phyloP scores from a whole-genome alignment of 2,329 filamentous ascomycete genomes.

The Onygenales sp. region DNA sequence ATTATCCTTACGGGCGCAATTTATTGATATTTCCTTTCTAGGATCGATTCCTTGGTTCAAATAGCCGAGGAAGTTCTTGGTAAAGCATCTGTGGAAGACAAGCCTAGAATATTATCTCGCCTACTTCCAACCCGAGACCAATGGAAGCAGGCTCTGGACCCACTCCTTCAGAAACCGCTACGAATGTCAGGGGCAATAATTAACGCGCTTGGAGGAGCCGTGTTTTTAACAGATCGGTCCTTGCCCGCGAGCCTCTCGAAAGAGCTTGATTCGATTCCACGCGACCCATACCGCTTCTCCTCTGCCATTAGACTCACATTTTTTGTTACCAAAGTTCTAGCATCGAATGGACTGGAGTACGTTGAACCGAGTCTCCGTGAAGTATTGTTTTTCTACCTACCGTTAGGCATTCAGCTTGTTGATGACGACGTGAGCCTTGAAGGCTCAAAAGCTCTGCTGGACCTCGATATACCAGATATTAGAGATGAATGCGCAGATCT shows the following conservation, averaged over 20 bases:
- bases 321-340: conserved; percentile 55
- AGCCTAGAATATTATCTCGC: conserved; percentile 23
- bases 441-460: conserved; percentile 46
- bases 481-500: conserved; percentile 45
- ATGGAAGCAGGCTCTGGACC: conserved; percentile 57
- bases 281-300: conserved; percentile 62
- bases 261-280: conserved; percentile 28
- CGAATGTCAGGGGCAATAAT: conserved; percentile 60
- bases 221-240: conserved; percentile 48
- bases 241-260: conserved; percentile 17
- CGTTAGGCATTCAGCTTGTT: conserved; percentile 46
- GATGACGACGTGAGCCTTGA: conserved; percentile 52
- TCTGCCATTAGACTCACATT: conserved; percentile 65
- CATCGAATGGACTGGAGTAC: conserved; percentile 25
- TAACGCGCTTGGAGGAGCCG: conserved; percentile 60
- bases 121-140: conserved; percentile 54
- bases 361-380: conserved; percentile 24
- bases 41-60: conserved; percentile 47
- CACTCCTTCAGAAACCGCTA: conserved; percentile 36
- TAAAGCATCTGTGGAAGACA: conserved; percentile 18
- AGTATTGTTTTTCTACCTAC: conserved; percentile 41
- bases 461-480: conserved; percentile 36
- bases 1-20: conserved; percentile 9
- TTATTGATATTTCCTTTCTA: conserved; percentile 13
- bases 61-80: conserved; percentile 43